phyloP scores from a whole-genome alignment of 2,329 filamentous ascomycete species.

The Thelonectria discophora region DNA sequence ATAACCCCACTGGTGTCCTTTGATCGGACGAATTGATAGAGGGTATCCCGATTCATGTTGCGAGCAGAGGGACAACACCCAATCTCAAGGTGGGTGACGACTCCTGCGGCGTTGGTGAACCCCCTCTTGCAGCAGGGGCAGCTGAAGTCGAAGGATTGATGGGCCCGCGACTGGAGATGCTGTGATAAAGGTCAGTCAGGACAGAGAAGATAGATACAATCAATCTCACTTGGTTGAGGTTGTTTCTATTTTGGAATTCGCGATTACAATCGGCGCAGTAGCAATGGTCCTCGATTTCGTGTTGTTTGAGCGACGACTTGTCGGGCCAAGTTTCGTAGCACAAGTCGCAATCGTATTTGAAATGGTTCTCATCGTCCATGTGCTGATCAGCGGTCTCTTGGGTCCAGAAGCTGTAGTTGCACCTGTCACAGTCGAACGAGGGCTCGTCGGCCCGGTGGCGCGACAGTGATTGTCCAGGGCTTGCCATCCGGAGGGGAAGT shows the following conservation, averaged over 20 bases:
- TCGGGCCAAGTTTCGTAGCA: neutral
- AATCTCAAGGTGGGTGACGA: neutral
- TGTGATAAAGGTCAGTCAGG: neutral
- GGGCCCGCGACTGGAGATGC: neutral
- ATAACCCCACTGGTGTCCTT: neutral
- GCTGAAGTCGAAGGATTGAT: neutral
- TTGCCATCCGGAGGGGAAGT: neutral
- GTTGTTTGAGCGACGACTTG: neutral
- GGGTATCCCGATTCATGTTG: neutral
- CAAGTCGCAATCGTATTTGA: neutral
- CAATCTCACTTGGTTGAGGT: neutral
- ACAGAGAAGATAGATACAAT: neutral
- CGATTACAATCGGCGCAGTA: neutral
- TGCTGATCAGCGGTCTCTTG: neutral
- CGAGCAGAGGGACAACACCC: neutral
- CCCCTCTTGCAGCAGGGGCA: neutral
- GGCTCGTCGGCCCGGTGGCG: neutral
- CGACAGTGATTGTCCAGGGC: neutral
- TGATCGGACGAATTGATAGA: neutral
- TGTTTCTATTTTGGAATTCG: neutral
- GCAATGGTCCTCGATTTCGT: neutral
- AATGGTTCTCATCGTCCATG: neutral
- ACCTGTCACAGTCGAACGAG: neutral
- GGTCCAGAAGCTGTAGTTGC: neutral
- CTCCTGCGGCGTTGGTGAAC: neutral